Base-by-base conservation (phyloP, 129 eudicot species). In the Saussurea involucrata region DNA sequence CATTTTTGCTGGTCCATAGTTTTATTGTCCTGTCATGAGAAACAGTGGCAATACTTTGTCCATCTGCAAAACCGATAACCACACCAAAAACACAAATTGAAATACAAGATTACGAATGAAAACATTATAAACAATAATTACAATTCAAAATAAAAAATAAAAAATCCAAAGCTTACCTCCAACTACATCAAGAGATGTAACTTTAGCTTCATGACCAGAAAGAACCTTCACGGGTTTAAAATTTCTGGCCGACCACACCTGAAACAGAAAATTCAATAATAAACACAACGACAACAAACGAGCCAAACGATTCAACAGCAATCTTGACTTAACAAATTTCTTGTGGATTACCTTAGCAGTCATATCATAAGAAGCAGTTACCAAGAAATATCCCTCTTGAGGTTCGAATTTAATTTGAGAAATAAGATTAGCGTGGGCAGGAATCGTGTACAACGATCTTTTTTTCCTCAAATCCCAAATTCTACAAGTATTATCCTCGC, bases 391-490 rank as follows among this genome's bases (percentile, higher is more conserved):
- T 65, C 99, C 99, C 72, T 95, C 99, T 78, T 92, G 96, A 82
- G 99, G 99, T 80, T 95, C 99, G 79, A 86, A 95, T 64, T 95
- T 95, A 75, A 95, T 95, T 82, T 90, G 96, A 64, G 99, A 95
- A 68, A 95, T 84, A 61, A 92, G 95, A 80, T 92, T 95, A 21
- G 95, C 80, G 66, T 95, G 99, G 12, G 99, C 99, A 55, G 97
- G 99, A 68, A 95, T 92, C 36, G 81, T 88, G 84, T 95, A 95
- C 78, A 92, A 66, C 10, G 95, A 86, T 86, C 86, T 90, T 74
- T 90, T 90, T 85, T 92, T 92, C 88, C 99, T 86, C 83, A 95
- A 78, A 81, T 95, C 99, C 97, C 99, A 95, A 64, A 95, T 85
- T 63, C 99, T 86, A 81, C 99, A 95, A 66, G 97, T 90, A 76